Percentiles rank a stretch among this genome's conserved stretches.
phyloP scores from a whole-genome alignment of 1,284 basidiomycete species.

The Trichosporon ovoides region DNA sequence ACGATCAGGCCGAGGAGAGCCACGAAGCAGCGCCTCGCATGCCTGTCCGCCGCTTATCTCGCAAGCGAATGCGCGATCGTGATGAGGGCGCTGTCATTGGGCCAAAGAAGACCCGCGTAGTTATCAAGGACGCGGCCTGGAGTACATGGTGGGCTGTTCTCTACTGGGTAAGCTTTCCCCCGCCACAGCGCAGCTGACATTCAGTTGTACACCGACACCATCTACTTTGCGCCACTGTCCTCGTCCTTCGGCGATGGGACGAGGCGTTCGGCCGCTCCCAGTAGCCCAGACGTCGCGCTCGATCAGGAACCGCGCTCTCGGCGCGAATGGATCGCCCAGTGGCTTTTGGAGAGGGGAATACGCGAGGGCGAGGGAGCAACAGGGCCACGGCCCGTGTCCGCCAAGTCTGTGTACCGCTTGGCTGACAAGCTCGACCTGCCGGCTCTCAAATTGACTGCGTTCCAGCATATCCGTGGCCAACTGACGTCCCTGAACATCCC shows the following conservation, averaged over 20 bases:
- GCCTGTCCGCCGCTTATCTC: not conserved
- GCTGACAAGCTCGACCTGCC: slow-evolving; percentile 60
- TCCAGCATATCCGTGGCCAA: slow-evolving; percentile 67
- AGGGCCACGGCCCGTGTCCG: slow-evolving; percentile 70
- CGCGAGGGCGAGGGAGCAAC: slow-evolving; percentile 19
- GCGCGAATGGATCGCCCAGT: slow-evolving; percentile 39
- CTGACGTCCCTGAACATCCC: slow-evolving; percentile 74
- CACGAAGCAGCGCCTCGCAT: not conserved
- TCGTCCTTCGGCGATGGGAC: slow-evolving; percentile 50
- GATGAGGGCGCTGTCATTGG: slow-evolving; percentile 21
- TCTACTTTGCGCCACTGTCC: slow-evolving; percentile 75
- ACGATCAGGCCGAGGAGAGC: slow-evolving; percentile 14
- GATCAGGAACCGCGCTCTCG: slow-evolving; percentile 19
- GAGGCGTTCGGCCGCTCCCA: not conserved
- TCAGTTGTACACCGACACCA: slow-evolving; percentile 76
- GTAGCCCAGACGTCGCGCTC: not conserved
- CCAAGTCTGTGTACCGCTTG: slow-evolving; percentile 81
- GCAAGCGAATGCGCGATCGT: slow-evolving; percentile 8
- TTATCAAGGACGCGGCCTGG: slow-evolving; percentile 73
- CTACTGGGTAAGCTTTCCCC: slow-evolving; percentile 61
- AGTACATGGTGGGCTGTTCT: slow-evolving; percentile 74
- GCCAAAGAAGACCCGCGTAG: slow-evolving; percentile 57
- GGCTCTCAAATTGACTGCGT: slow-evolving; percentile 41
- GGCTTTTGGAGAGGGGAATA: slow-evolving; percentile 35
- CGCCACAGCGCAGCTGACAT: not conserved